Evolutionary conservation across 2,329 filamentous ascomycete species (phyloP), one percentile per base, ranked within the genome.

Genomic region (Neopestalotiopsis sp.): DNA sequence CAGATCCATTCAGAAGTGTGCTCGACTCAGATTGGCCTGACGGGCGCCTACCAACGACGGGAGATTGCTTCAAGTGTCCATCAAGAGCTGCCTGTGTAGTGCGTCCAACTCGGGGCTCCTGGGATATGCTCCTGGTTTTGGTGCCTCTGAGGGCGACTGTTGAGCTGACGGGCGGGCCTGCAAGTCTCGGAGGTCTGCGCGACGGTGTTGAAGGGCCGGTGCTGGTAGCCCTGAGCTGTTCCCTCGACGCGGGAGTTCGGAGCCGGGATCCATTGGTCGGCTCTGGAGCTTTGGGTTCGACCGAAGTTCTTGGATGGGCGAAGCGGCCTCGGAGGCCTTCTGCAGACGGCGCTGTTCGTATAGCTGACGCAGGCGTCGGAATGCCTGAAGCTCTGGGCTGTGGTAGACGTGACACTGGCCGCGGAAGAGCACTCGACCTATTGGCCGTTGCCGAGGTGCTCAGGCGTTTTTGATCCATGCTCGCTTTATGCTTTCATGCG

Each of bases 361-460:
- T 65, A 70, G 42, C 64, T 17, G 45, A 10, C 58, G 61, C 63
- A 64, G 56, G 67, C 12, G 68, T 71, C 24, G 73, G 72, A 38
- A 74, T 69, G 70, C 28, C 71, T 12, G 76, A 75, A 13, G 56
- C 45, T 66, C 77, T 74, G 67, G 77, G 76, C 59, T 77, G 61
- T 42, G 77, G 77, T 24, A 79, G 74, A 70, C 77, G 77, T 49
- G 77, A 79, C 34, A 73, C 72, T 7, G 77, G 77, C 67, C 76
- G 74, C 10, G 77, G 77, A 61, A 78, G 72, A 65, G 71, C 71
- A 64, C 75, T 78, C 17, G 69, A 66, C 65, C 71, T 71, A 45
- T 71, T 59, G 20, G 42, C n/a, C 20, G 53, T 71, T 10, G 69
- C 58, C 9, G 70, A 65, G 30, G 70, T 72, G 61, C 63, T 65